These are phyloP conservation scores for Lactarius quietus DNA, from an alignment of 768 basidiomycete species.

Conservation along the genomic window DNA sequence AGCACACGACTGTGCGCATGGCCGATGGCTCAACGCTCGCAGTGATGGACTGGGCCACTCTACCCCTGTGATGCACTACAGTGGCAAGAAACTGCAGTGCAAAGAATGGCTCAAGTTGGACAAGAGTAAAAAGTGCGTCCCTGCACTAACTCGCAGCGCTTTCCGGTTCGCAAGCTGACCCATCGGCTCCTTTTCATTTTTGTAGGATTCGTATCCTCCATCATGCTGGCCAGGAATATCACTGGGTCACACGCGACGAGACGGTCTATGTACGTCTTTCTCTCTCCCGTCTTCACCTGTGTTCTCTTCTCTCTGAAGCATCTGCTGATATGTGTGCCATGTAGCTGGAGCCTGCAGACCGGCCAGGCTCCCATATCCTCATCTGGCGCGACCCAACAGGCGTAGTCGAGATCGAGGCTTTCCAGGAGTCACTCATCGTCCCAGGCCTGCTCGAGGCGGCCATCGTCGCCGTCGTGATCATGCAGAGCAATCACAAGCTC, in stretches of 20 bases:
- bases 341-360: conserved; percentile 10
- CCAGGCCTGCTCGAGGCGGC: conserved; percentile 19
- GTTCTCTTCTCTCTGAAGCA: background rate
- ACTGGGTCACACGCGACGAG: conserved; percentile 8
- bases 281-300: background rate
- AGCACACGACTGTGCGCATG: conserved; percentile 5
- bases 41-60: conserved; percentile 19
- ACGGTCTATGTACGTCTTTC: conserved; percentile 3
- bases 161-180: background rate
- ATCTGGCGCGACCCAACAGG: conserved; percentile 6
- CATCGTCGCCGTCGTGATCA: conserved; percentile 25
- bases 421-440: conserved; percentile 11
- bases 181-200: background rate
- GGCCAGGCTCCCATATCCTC: background rate
- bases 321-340: background rate
- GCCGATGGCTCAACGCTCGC: conserved; percentile 6
- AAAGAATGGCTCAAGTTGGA: conserved; percentile 20
- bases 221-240: conserved; percentile 9
- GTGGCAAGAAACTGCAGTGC: conserved; percentile 10
- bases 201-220: conserved; percentile 4
- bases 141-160: background rate
- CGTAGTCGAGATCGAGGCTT: conserved; percentile 11
- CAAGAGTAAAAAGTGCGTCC: background rate
- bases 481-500: conserved; percentile 24
- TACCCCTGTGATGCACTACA: conserved; percentile 11